These are phyloP conservation scores for Colletotrichum acutatum DNA, from an alignment of 2,329 filamentous ascomycete species.

Conservation along the genomic window DNA sequence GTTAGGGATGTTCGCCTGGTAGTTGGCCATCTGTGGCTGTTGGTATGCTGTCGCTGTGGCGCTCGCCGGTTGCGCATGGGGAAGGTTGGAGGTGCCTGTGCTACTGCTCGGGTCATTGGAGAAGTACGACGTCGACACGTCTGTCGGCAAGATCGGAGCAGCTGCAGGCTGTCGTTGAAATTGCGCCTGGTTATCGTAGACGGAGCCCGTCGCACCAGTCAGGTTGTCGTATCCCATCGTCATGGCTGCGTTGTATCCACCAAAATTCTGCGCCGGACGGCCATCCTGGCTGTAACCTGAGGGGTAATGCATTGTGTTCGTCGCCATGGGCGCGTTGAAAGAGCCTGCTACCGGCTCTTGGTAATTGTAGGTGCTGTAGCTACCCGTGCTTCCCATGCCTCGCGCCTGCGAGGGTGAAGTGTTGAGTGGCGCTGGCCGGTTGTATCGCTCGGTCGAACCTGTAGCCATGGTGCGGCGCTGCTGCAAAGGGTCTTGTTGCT, in stretches of 20 bases:
- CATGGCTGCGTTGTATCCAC: slow-evolving; percentile 66
- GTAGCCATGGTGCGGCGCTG: slow-evolving; percentile 50
- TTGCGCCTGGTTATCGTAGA: slow-evolving; percentile 81
- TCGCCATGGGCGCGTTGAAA: slow-evolving; percentile 67
- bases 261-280: slow-evolving; percentile 64
- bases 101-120: slow-evolving; percentile 72
- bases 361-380: slow-evolving; percentile 67
- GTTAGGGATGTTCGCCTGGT: slow-evolving; percentile 58
- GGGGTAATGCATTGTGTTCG: slow-evolving; percentile 67
- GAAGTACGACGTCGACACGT: slow-evolving; percentile 82
- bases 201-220: slow-evolving; percentile 53
- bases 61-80: slow-evolving; percentile 59
- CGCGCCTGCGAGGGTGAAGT: slow-evolving; percentile 59
- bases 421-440: slow-evolving; percentile 61
- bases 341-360: slow-evolving; percentile 64
- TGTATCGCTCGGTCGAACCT: slow-evolving; percentile 54
- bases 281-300: slow-evolving; percentile 74
- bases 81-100: slow-evolving; percentile 65
- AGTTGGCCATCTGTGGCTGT: slow-evolving; percentile 66
- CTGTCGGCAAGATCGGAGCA: slow-evolving; percentile 77
- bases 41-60: slow-evolving; percentile 71
- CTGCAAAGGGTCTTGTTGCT: slow-evolving; percentile 54
- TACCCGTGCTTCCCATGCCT: slow-evolving; percentile 64
- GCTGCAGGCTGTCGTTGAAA: slow-evolving; percentile 83
- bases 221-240: slow-evolving; percentile 75